These are phyloP conservation scores for Penicillium waksmanii DNA, from an alignment of 495 filamentous ascomycete species.

Conservation along the genomic window DNA sequence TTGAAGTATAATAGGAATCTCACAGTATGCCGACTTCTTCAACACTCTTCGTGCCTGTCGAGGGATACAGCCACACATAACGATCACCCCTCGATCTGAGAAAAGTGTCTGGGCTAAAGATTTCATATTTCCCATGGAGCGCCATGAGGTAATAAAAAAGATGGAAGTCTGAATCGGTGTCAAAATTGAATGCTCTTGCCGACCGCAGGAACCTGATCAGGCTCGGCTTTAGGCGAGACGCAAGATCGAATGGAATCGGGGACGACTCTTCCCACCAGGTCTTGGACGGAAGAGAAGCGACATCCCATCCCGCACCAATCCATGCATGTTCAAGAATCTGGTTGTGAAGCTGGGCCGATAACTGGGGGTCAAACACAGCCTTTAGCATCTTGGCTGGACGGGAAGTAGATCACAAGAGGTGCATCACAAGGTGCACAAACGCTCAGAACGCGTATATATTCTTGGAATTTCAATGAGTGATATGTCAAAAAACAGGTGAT, in stretches of 20 bases:
- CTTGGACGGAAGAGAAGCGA: slow-evolving; percentile 16
- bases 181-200: slow-evolving; percentile 8
- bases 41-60: slow-evolving; percentile 12
- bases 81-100: slow-evolving; percentile 13
- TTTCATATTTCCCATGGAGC: slow-evolving; percentile 1
- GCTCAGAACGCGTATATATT: no score
- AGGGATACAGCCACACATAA: slow-evolving; percentile 6
- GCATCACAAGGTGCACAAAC: no score
- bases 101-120: background rate
- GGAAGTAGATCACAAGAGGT: background rate
- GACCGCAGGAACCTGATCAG: slow-evolving; percentile 14
- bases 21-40: slow-evolving; percentile 20
- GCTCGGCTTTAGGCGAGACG: slow-evolving; percentile 17
- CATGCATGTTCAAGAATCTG: slow-evolving; percentile 16
- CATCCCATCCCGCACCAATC: slow-evolving; percentile 18
- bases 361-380: slow-evolving; percentile 9
- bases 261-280: slow-evolving; percentile 22
- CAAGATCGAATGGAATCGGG: slow-evolving; percentile 17
- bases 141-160: slow-evolving; percentile 15
- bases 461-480: no score
- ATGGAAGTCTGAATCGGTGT: slow-evolving; percentile 11
- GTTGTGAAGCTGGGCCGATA: slow-evolving; percentile 21
- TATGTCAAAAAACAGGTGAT: no score
- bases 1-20: background rate
- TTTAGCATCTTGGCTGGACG: background rate